These are phyloP conservation scores for Nannizziopsis barbatae DNA, from an alignment of 2,329 filamentous ascomycete genomes.

Conservation along the genomic window DNA sequence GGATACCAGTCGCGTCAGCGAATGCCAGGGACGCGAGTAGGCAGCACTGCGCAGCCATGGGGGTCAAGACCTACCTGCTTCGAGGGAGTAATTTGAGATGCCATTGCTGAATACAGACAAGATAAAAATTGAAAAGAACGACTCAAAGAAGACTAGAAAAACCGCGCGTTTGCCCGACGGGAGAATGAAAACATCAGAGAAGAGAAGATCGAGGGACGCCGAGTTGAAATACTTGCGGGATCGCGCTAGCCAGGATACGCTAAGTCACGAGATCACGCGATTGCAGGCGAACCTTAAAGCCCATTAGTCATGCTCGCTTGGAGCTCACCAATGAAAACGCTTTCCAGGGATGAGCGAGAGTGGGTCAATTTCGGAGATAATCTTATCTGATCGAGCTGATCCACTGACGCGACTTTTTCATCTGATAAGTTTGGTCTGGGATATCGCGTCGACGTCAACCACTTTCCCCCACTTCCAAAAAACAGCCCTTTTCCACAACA, in stretches of 20 bases:
- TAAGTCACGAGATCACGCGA: slow-evolving; percentile 19
- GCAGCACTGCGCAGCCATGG: slow-evolving; percentile 18
- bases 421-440: neutral
- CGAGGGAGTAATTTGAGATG: slow-evolving; percentile 61
- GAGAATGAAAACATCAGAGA: slow-evolving; percentile 14
- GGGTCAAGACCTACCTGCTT: slow-evolving; percentile 52
- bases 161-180: slow-evolving; percentile 7
- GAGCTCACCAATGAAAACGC: neutral
- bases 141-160: neutral
- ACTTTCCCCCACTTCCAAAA: too few relatives aligned
- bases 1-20: slow-evolving; percentile 27
- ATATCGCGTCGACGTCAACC: neutral
- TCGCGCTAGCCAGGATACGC: slow-evolving; percentile 14
- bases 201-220: slow-evolving; percentile 5
- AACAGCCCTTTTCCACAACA: too few relatives aligned
- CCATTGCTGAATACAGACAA: slow-evolving; percentile 47
- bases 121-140: slow-evolving; percentile 15
- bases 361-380: neutral
- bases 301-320: slow-evolving; percentile 7
- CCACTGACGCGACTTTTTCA: neutral
- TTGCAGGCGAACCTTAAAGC: neutral
- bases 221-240: slow-evolving; percentile 13
- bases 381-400: slow-evolving; percentile 15
- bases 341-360: neutral
- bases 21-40: slow-evolving; percentile 25